A percentile compares a stretch with the other conserved stretches of the same genome.
Evolutionary conservation across 1,139 yeast species (phyloP).

Genomic region (Maudiozyma humilis): DNA sequence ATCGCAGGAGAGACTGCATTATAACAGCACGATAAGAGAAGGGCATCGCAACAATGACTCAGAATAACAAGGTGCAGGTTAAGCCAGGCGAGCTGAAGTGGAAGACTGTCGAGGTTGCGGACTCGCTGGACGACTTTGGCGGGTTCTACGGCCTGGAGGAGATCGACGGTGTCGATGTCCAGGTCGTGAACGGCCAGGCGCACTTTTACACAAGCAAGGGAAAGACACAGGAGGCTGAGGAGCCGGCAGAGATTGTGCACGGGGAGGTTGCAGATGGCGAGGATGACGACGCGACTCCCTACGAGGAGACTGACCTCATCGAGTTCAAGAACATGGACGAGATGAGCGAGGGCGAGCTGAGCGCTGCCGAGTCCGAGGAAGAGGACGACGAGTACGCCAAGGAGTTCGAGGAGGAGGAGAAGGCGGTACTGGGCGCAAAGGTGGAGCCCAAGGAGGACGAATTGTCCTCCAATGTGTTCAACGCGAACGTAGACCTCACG

Average conservation of each 20-base stretch:
- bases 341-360: constrained; percentile 13
- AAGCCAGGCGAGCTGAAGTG: constrained; percentile 52
- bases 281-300: constrained; percentile 15
- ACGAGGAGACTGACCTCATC: constrained; percentile 23
- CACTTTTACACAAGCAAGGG: constrained; percentile 51
- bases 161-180: constrained; percentile 83
- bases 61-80: constrained; percentile 26
- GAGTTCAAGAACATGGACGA: constrained; percentile 17
- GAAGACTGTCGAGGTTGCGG: constrained; percentile 79
- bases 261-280: constrained; percentile 6
- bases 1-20: too few relatives aligned
- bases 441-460: constrained; percentile 16
- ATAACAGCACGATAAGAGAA: background rate
- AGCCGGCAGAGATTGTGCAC: background rate
- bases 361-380: constrained; percentile 13
- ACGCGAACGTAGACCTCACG: constrained; percentile 24
- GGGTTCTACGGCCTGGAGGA: constrained; percentile 92
- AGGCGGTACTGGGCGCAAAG: constrained; percentile 12
- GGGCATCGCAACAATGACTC: background rate
- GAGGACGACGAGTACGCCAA: constrained; percentile 7
- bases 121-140: constrained; percentile 75
- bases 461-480: constrained; percentile 21
- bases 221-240: constrained; percentile 9
- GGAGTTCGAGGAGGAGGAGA: constrained; percentile 7
- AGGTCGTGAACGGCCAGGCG: constrained; percentile 51